Evolutionary conservation across 2,329 filamentous ascomycete genomes (phyloP), one percentile per base, ranked within the genome.

Genomic region (Podosphaera xanthii): DNA sequence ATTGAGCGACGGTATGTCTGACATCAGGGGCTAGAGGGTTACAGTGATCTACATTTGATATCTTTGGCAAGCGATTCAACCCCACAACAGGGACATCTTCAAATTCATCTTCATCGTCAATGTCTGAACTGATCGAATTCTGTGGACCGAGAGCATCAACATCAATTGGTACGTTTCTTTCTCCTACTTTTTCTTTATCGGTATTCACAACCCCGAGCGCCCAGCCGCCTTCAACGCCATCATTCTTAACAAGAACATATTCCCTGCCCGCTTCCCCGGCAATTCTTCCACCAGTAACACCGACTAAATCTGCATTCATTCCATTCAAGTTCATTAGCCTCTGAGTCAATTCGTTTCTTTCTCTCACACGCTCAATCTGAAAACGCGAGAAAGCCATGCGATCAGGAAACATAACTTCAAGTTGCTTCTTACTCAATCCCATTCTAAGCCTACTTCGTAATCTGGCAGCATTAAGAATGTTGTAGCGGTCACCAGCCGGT

Each of bases 371-470:
- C 69, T 97, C 92, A 60, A 98, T 95, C 71, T 98, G 92, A 67
- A 98, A 98, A 62, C 78, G 84, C 0, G 90, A 96, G 68, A 98
- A 98, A 0, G 85, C 92, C 89, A 98, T 96, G 34, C 92, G 82
- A 69, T 98, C 86, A 0, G 92, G 91, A 69, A 98, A 98, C 92
- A 98, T 98, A 53, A 77, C 80, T 64, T 97, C 90, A 12, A 98
- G 73, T 71, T 98, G 92, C 63, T 98, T 91, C 71, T 97, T 97
- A 60, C 87, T 94, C 66, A 95, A 80, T 0, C 92, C 92, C 91
- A 98, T 95, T 68, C 92, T 81, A 67, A 98, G 75, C 58, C 92
- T 79, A 70, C 88, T 95, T 60, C 92, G 77, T 62, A 98, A 69
- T 62, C 92, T 79, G 1, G 94, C 92, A 0, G 94, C 92, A 68